These are phyloP conservation scores for Acanthamoeba sp. DNA, from an alignment of 208 protist species.

Conservation along the genomic window DNA sequence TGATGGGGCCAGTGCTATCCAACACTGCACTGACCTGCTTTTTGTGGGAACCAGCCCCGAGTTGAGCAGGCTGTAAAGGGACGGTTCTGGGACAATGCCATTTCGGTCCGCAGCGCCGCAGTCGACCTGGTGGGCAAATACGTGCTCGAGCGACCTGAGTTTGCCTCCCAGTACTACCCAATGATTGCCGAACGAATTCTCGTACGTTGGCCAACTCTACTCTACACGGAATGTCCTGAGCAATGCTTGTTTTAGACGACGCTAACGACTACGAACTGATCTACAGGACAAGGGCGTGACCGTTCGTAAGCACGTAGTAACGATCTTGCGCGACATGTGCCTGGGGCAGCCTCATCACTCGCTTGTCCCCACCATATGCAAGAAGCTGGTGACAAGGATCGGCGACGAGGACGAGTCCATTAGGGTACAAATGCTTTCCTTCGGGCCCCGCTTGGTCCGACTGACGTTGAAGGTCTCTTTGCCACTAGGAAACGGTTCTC, in stretches of 20 bases:
- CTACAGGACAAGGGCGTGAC: conserved; percentile 69
- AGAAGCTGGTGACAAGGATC: conserved; percentile 55
- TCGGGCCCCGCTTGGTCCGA: background rate
- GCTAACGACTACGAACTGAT: background rate
- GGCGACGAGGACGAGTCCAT: conserved; percentile 56
- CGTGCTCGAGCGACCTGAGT: conserved; percentile 66
- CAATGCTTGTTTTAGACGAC: too few species aligned
- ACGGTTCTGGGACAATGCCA: conserved; percentile 56
- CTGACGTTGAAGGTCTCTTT: background rate
- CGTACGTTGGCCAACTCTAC: too few species aligned
- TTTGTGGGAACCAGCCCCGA: background rate
- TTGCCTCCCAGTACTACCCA: conserved; percentile 60
- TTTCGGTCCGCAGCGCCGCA: conserved; percentile 66
- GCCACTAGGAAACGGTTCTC: conserved; percentile 23
- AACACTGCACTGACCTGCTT: background rate
- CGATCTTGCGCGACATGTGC: conserved; percentile 72
- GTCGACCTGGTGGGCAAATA: conserved; percentile 71
- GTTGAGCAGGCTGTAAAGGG: conserved; percentile 67
- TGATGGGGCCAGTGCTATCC: background rate
- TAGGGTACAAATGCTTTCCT: background rate
- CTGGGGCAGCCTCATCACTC: conserved; percentile 45
- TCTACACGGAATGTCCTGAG: too few species aligned
- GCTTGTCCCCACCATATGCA: conserved; percentile 65
- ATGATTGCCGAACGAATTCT: conserved; percentile 74
- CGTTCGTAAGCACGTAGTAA: conserved; percentile 67